Base-by-base conservation (phyloP, 345 rosid genomes). In the Camelina laxa region DNA sequence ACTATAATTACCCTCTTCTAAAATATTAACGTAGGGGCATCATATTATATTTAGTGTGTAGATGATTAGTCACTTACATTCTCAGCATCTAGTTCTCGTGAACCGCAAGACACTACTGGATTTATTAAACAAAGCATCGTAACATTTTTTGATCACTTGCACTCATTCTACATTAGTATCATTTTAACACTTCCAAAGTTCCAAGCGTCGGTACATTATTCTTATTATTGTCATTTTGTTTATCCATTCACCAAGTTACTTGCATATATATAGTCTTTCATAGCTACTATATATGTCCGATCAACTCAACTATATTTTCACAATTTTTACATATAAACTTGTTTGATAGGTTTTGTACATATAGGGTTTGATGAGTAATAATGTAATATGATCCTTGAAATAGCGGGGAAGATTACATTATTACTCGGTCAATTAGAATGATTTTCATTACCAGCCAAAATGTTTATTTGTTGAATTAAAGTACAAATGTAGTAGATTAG, bases 1-100 rank as follows among this genome's bases (percentile, higher is more conserved):
- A 24, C 27, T 19, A 38, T 45, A 64, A 44, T 55, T n/a, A 74
- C 27, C 56, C 39, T 58, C 16, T 19, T 16, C 8, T 48, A 21
- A 10, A 19, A n/a, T 10, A 57, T 19, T 36, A 58, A 16, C 65
- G 50, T 33, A 58, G 50, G 50, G 66, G 7, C 22, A 66, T 27
- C 51, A 48, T 35, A 55, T 44, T 61, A 69, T 62, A 55, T 21
- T 21, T 55, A 17, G 45, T 70, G 45, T 47, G 70, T 31, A 69
- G 20, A 50, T 7, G 59, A 50, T 60, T 20, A 42, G 49, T 55
- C 58, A 54, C 74, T 60, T 42, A 53, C 21, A 56, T 76, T 69
- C 65, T 62, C 67, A 57, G 75, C 65, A 75, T 70, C 65, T 54
- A 2, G 53, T 35, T 51, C 57, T 64, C 75, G 75, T 76, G 45